Percentiles rank a stretch among this genome's conserved stretches.
phyloP scores from a whole-genome alignment of 108 stramenopile species.

The Skeletonema menzelii region DNA sequence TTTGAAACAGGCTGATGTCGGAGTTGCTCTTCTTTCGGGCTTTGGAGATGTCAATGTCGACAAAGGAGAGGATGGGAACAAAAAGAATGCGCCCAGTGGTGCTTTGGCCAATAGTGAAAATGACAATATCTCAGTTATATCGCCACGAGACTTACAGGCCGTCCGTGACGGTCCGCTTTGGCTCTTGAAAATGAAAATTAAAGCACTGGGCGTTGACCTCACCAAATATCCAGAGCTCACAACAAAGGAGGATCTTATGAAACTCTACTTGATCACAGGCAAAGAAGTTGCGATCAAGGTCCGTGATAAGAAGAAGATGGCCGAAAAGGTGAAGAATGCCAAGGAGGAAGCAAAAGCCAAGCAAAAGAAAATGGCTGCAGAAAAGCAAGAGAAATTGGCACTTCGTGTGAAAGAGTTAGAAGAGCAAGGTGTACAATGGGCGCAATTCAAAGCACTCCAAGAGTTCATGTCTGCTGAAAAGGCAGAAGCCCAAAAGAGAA shows the following conservation, averaged over 20 bases:
- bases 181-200: constrained; percentile 68
- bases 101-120: constrained; percentile 16
- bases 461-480: constrained; percentile 74
- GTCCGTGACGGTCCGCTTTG: constrained; percentile 50
- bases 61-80: constrained; percentile 62
- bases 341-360: constrained; percentile 58
- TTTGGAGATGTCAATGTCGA: constrained; percentile 95
- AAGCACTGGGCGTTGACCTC: constrained; percentile 71
- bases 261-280: constrained; percentile 79
- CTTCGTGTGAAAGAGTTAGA: constrained; percentile 73
- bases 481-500: constrained; percentile 65
- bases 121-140: constrained; percentile 52
- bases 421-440: constrained; percentile 82
- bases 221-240: constrained; percentile 80
- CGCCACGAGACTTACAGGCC: constrained; percentile 62
- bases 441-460: constrained; percentile 84
- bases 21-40: constrained; percentile 92
- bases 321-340: constrained; percentile 63
- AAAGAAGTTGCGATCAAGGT: constrained; percentile 65
- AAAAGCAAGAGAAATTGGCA: constrained; percentile 68
- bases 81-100: constrained; percentile 42
- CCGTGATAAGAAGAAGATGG: constrained; percentile 54
- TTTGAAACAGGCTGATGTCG: constrained; percentile 92
- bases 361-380: constrained; percentile 50
- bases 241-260: constrained; percentile 83